Percentiles rank a stretch among this genome's conserved stretches.
Conservation (phyloP, 768 basidiomycete genomes). For the Austroboletus festivus region DNA sequence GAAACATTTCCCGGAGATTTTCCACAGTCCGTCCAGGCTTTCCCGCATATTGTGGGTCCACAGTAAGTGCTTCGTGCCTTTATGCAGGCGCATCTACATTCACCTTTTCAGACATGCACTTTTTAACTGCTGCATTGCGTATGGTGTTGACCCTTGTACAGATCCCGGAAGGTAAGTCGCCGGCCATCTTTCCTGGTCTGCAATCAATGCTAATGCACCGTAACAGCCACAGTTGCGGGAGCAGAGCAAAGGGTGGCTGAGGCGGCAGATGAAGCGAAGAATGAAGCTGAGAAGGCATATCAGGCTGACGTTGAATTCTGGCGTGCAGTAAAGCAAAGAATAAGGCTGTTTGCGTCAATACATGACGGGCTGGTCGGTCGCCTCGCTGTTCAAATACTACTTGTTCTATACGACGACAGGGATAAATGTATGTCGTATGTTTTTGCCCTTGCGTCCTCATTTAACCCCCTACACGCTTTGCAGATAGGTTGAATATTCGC, state of each 20-base stretch:
- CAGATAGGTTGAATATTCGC: slow-evolving; percentile 9
- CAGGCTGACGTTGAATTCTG: too few species aligned
- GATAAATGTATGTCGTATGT: background rate
- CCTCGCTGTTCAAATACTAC: slow-evolving; percentile 5
- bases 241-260: too few species aligned
- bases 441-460: too few species aligned
- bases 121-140: slow-evolving; percentile 16
- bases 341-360: too few species aligned
- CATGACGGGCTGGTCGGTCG: background rate
- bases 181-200: too few species aligned
- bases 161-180: slow-evolving; percentile 16
- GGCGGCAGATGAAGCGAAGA: slow-evolving; percentile 8
- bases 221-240: too few species aligned
- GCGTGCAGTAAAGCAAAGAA: slow-evolving; percentile 8
- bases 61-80: too few species aligned
- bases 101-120: slow-evolving; percentile 5
- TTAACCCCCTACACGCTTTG: background rate
- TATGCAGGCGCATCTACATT: background rate
- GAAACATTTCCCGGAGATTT: too few species aligned
- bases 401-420: background rate
- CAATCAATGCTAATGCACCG: too few species aligned
- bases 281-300: too few species aligned
- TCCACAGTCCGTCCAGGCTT: slow-evolving; percentile 9
- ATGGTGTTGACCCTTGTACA: slow-evolving; percentile 17
- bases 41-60: slow-evolving; percentile 13